Evolutionary conservation across 2,329 filamentous ascomycete species (phyloP).

Genomic region (Davidsoniella australis): DNA sequence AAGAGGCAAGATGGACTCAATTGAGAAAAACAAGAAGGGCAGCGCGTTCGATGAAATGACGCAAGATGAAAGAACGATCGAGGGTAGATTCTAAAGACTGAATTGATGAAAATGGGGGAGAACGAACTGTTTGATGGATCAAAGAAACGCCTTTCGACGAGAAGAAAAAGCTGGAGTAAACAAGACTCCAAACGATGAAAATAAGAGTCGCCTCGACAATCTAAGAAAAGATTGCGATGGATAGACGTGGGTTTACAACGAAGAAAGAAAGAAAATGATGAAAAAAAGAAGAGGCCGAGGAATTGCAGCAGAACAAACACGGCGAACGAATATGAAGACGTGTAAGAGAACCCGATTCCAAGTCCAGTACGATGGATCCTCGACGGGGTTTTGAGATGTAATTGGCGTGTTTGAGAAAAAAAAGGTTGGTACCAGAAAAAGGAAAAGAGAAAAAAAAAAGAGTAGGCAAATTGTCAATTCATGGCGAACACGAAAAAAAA

Average conservation of each 20-base stretch:
- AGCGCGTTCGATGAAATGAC: neutral
- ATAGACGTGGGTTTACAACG: neutral
- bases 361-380: too few relatives aligned
- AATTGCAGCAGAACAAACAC: neutral
- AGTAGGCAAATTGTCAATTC: neutral
- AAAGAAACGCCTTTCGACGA: neutral
- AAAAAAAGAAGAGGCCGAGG: neutral
- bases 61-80: constrained; percentile 6
- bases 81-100: neutral
- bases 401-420: neutral
- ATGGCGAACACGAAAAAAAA: neutral
- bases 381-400: neutral
- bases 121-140: constrained; percentile 12
- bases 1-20: neutral
- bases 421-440: neutral
- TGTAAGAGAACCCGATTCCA: neutral
- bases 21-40: constrained; percentile 4
- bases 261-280: neutral
- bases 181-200: neutral
- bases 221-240: neutral
- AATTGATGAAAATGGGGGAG: constrained; percentile 4
- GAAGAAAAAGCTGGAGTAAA: too few relatives aligned
- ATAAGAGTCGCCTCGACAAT: too few relatives aligned
- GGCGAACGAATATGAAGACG: neutral
- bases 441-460: constrained; percentile 2